Evolutionary conservation across 2,329 filamentous ascomycete genomes (phyloP), one percentile per base, ranked within the genome.

Genomic region (Pestalotiopsis sp.): DNA sequence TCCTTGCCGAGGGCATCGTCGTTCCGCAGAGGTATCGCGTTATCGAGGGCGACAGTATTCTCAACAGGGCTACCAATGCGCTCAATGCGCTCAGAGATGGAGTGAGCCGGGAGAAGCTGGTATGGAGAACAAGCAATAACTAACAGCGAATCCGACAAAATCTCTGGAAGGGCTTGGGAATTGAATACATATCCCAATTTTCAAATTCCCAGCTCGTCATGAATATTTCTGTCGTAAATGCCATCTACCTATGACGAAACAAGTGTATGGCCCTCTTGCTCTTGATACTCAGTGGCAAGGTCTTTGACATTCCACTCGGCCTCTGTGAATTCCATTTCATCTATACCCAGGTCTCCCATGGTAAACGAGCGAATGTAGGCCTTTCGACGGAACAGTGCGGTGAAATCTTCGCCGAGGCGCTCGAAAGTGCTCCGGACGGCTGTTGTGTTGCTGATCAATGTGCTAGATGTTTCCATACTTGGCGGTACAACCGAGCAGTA

Each of bases 321-420:
- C 90, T 99, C 96, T 81, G 96, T 99, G 89, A 99, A 99, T 88
- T 99, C 96, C 96, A 99, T 98, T 92, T 98, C 96, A 86, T 99
- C 96, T 3, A 45, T 17, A 17, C 13, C 41, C 96, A 99, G 98
- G 87, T 96, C 96, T 90, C 99, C 96, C 81, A 95, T 94, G 90
- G 96, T 99, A 88, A 98, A 99, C 96, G 96, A 99, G 89, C 98
- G 96, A 90, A 99, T 93, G 94, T 99, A 99, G 91, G 96, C 96
- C 93, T 98, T 99, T 87, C 96, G 94, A 87, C 96, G 91, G 92
- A 99, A 99, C 96, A 99, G 98, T 82, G 95, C 95, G 86, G 92
- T 94, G 91, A 99, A 99, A 88, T 99, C 96, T 85, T 99, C 96
- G 81, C 96, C 96, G 77, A 99, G 88, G 90, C 96, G 95, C 94